Evolutionary conservation across 345 rosid genomes (phyloP), one percentile per base, ranked within the genome.

Genomic region (Pelargonium nanum): DNA sequence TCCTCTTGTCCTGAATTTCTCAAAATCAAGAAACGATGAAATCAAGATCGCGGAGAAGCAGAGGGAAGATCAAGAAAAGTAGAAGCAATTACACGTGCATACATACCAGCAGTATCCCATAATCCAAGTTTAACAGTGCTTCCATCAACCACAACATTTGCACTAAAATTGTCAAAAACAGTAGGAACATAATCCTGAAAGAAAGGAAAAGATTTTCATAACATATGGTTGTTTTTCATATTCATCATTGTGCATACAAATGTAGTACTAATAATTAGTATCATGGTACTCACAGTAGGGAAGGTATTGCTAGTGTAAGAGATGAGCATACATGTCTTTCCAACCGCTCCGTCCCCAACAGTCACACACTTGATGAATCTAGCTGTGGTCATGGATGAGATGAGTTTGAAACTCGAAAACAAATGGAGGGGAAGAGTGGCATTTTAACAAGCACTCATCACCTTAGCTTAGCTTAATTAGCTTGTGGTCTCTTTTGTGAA

Each of bases 341-440:
- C 84, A 26, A 76, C 84, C 2, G 84, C 84, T n/a, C 84, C 84
- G 60, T 80, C 81, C 4, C 84, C 81, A 22, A 80, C 81, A 21
- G 84, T 80, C 26, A 77, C 84, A 62, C 84, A 80, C 72, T 80
- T 80, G 73, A 80, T 80, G 64, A 80, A 80, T 60, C 81, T 77
- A 20, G 81, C 79, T 12, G 84, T 77, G 75, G 58, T 80, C 84
- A 80, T 77, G 6, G 45, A 15, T 5, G 45, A 34, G 45, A 34
- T 34, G 45, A 15, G 45, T 67, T 58, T 25, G 65, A 65, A 75
- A 59, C 67, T 70, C 70, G 75, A 75, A 67, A 48, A 70, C 67
- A 15, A 65, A 30, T 23, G 62, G 75, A 65, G 68, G 78, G 66
- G 55, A 54, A 50, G 22, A 30, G 54, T 10, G 30, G 52, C 60